Evolutionary conservation across 371 early-diverging fungal genomes (phyloP), one percentile per base, ranked within the genome.

Genomic region (Chytridium lagenaria): DNA sequence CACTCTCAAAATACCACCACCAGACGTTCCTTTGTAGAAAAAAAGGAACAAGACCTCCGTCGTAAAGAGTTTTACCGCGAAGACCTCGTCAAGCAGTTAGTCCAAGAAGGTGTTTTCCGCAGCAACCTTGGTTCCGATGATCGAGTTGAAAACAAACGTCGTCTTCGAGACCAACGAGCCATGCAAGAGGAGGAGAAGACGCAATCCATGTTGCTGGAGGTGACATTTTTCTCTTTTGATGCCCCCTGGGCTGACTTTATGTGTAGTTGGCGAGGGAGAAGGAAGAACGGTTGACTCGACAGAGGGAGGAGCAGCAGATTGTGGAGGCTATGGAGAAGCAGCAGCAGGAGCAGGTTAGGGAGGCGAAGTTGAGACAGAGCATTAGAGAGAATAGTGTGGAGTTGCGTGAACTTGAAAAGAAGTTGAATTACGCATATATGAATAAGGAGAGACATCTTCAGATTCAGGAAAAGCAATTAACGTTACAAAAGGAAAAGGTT

Each of bases 391-490:
- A 81, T 59, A 80, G 81, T 72, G 69, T 70, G 12, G 86, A 87
- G 75, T 75, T 87, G 10, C 74, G 85, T 10, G 82, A 83, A 33
- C 74, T 87, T 37, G 85, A 86, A 67, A 79, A 78, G 63, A 83
- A 84, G 78, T 77, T 86, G 52, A 80, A 83, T 61, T 76, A 81
- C 57, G 87, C 86, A 0, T 85, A 85, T 69, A 84, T 81, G 81
- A 85, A 86, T 74, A 83, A 86, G 70, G 86, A 86, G 71, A 77
- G 87, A 10, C 69, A 82, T 22, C 61, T 83, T 37, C 87, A 87
- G 76, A 67, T 84, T n/a, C 73, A 84, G 68, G 78, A 87, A 57
- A 81, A 79, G 72, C 72, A 69, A 39, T 59, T 84, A 74, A 33
- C 61, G 1, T 37, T 59, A 28, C 69, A 80, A 61, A 57, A 69